These are phyloP conservation scores for Alisma plantagoaquatica DNA, from an alignment of 106 monocot genomes.

Conservation along the genomic window DNA sequence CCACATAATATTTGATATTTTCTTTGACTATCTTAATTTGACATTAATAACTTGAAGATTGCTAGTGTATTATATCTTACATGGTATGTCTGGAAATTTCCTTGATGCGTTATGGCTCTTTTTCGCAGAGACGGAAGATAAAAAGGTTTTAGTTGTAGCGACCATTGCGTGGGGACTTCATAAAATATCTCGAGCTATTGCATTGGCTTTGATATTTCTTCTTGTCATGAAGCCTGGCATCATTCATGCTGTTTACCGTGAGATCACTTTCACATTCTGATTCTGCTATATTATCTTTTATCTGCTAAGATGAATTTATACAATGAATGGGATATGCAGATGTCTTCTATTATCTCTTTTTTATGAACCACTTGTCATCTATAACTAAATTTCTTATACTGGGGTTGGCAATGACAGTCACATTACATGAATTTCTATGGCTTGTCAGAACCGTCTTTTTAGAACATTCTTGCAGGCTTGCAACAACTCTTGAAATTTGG, in stretches of 20 bases:
- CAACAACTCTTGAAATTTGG: too few species aligned
- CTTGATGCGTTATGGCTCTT: not conserved
- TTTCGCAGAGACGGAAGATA: slow-evolving; percentile 66
- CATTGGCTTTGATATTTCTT: slow-evolving; percentile 70
- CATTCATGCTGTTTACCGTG: slow-evolving; percentile 94
- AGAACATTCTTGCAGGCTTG: too few species aligned
- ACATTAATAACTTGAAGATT: not conserved
- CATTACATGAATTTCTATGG: not conserved
- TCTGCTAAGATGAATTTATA: too few species aligned
- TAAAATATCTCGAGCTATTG: slow-evolving; percentile 84
- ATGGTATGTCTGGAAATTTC: too few species aligned
- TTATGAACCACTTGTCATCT: too few species aligned
- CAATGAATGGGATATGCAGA: too few species aligned
- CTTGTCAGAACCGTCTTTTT: not conserved
- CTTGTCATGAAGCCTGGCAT: slow-evolving; percentile 76
- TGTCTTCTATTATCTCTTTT: slow-evolving; percentile 1
- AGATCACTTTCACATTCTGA: too few species aligned
- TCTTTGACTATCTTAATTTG: too few species aligned
- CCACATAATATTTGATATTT: not conserved
- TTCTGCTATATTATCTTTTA: slow-evolving; percentile 23
- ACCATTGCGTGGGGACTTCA: slow-evolving; percentile 88
- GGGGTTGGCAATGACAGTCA: not conserved
- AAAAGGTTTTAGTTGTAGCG: slow-evolving; percentile 85
- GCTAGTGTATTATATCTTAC: not conserved
- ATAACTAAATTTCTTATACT: too few species aligned